Evolutionary conservation across 2,329 filamentous ascomycete genomes (phyloP).

Genomic region (Fusarium camptoceras): DNA sequence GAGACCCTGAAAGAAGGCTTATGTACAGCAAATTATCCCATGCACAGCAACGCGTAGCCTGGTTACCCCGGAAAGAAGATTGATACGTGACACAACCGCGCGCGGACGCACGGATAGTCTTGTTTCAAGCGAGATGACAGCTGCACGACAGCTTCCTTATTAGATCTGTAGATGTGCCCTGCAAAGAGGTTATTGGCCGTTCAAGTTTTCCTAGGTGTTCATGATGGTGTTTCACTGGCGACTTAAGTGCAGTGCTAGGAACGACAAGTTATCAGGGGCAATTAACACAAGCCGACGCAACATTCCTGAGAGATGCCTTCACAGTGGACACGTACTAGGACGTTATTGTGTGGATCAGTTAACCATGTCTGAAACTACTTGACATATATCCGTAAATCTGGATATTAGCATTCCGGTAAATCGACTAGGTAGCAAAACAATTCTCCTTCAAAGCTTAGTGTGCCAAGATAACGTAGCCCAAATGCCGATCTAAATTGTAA

Average conservation of each 20-base stretch:
- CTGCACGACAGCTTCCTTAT: slow-evolving; percentile 13
- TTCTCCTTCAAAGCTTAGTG: not conserved
- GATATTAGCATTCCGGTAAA: not conserved
- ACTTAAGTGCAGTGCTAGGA: not conserved
- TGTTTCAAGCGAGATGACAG: slow-evolving; percentile 31
- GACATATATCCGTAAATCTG: too few relatives aligned
- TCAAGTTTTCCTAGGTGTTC: not conserved
- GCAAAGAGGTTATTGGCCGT: not conserved
- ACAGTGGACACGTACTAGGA: not conserved
- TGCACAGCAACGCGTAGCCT: slow-evolving; percentile 5
- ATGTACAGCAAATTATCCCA: not conserved
- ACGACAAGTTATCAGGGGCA: not conserved
- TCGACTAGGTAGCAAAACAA: not conserved
- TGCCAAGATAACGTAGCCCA: not conserved
- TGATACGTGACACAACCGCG: slow-evolving; percentile 3
- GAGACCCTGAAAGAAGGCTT: not conserved
- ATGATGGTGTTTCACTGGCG: not conserved
- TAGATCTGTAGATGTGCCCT: not conserved
- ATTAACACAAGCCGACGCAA: not conserved
- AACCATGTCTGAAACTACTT: not conserved
- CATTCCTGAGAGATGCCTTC: not conserved
- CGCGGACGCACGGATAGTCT: slow-evolving; percentile 8
- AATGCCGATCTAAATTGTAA: not conserved
- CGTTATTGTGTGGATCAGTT: not conserved
- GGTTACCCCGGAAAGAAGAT: slow-evolving; percentile 14